Percentiles rank a stretch among this genome's conserved stretches.
phyloP scores from a whole-genome alignment of 257 asterid species.

The Lithospermum erythrorhizon region DNA sequence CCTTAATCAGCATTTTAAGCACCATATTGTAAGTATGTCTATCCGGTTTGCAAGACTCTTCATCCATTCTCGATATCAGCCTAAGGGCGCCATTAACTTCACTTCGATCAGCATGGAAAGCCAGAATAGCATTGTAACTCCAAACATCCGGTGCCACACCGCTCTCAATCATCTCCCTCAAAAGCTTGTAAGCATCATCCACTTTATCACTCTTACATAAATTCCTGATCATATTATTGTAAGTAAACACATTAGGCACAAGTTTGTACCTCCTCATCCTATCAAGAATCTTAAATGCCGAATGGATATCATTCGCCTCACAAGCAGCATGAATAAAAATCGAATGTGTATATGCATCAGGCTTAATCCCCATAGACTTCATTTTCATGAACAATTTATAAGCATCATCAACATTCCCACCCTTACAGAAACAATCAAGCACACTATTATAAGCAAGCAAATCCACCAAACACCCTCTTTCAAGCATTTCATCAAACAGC shows the following conservation, averaged over 20 bases:
- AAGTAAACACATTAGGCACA: slow-evolving; percentile 63
- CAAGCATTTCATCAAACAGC: slow-evolving; percentile 74
- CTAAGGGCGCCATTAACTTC: slow-evolving; percentile 63
- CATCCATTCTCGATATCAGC: slow-evolving; percentile 57
- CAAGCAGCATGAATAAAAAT: slow-evolving; percentile 59
- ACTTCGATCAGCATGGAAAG: slow-evolving; percentile 58
- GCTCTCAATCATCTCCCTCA: slow-evolving; percentile 52
- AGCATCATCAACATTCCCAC: slow-evolving; percentile 66
- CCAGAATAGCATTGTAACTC: slow-evolving; percentile 63
- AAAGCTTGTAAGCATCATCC: slow-evolving; percentile 63
- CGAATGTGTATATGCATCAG: slow-evolving; percentile 74
- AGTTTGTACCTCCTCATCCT: slow-evolving; percentile 61
- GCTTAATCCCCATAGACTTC: slow-evolving; percentile 46
- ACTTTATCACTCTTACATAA: slow-evolving; percentile 55
- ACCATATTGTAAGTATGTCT: slow-evolving; percentile 69
- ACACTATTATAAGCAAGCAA: slow-evolving; percentile 70
- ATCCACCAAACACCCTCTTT: slow-evolving; percentile 44
- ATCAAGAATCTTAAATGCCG: slow-evolving; percentile 57
- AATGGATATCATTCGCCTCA: slow-evolving; percentile 43
- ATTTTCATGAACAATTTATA: slow-evolving; percentile 39
- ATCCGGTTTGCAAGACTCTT: slow-evolving; percentile 32
- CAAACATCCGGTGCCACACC: slow-evolving; percentile 55
- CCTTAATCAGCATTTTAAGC: slow-evolving; percentile 71
- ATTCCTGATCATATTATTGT: slow-evolving; percentile 53
- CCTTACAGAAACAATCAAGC: slow-evolving; percentile 64